These are phyloP conservation scores for Komagataea norvegica DNA, from an alignment of 1,139 yeast genomes.

Conservation along the genomic window DNA sequence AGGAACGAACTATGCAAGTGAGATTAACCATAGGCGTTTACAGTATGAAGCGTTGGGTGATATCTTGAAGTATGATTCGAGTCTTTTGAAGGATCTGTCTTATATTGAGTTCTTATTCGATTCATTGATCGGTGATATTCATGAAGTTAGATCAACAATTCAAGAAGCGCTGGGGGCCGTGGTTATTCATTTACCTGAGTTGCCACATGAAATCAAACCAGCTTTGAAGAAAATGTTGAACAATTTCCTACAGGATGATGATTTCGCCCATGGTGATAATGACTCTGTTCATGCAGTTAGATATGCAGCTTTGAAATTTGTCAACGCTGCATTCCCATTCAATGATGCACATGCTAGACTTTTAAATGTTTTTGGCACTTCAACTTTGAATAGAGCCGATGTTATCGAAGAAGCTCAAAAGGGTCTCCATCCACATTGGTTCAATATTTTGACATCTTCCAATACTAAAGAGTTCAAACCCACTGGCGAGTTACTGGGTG, in stretches of 20 bases:
- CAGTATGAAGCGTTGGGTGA: conserved; percentile 79
- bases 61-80: conserved; percentile 48
- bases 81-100: conserved; percentile 44
- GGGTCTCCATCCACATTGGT: conserved; percentile 76
- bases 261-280: conserved; percentile 22
- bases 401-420: conserved; percentile 74
- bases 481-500: conserved; percentile 41
- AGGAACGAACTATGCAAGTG: conserved; percentile 25
- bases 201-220: conserved; percentile 37
- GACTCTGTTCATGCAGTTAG: conserved; percentile 40
- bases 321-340: conserved; percentile 64
- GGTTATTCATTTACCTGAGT: conserved; percentile 41
- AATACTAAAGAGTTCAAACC: conserved; percentile 38
- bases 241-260: conserved; percentile 35
- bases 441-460: conserved; percentile 38
- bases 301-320: conserved; percentile 61
- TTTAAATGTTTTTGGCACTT: conserved; percentile 63
- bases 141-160: conserved; percentile 61
- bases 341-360: conserved; percentile 63
- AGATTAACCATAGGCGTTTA: conserved; percentile 43
- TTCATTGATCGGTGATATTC: conserved; percentile 61
- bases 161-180: conserved; percentile 69
- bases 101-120: conserved; percentile 65
- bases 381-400: conserved; percentile 57
- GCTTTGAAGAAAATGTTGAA: conserved; percentile 44